Percentiles rank a stretch among this genome's conserved stretches.
phyloP scores from a whole-genome alignment of 176 grass and related monocot genomes.

The Bothriochloa decipiens region DNA sequence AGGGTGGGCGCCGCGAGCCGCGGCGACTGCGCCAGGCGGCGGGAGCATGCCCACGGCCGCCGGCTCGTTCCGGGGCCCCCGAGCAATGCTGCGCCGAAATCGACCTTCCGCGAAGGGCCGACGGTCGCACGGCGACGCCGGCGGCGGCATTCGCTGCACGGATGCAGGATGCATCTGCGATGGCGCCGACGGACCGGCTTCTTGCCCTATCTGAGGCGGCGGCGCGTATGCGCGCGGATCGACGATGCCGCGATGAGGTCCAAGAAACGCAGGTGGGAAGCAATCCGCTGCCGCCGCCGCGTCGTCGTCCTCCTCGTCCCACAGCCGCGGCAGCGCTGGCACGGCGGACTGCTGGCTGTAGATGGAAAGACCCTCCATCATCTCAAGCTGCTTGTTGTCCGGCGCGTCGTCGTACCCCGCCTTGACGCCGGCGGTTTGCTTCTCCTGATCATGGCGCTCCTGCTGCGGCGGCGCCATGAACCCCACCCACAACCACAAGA shows the following conservation, averaged over 20 bases:
- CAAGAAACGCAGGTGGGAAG: neutral
- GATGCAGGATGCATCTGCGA: no score
- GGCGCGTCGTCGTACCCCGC: neutral
- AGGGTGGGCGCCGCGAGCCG: neutral
- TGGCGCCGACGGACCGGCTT: neutral
- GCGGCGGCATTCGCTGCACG: neutral
- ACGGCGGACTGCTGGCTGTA: neutral
- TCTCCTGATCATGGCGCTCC: neutral
- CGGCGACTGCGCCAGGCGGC: neutral
- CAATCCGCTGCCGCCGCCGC: neutral
- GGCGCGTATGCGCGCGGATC: neutral
- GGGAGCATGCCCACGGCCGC: neutral
- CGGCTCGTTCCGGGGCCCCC: neutral
- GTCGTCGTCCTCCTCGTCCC: neutral
- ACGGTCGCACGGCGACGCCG: no score
- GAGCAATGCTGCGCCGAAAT: no score
- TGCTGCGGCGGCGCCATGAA: slow-evolving; percentile 23
- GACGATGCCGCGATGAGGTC: no score
- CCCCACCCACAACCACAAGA: neutral
- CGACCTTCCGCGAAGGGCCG: neutral
- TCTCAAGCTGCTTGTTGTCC: neutral
- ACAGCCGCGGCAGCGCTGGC: neutral
- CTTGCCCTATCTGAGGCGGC: neutral
- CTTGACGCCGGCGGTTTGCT: no score
- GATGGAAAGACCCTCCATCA: slow-evolving; percentile 1